Evolutionary conservation across 2,329 filamentous ascomycete species (phyloP), one percentile per base, ranked within the genome.

Genomic region (Ascochyta clinopodiicola): DNA sequence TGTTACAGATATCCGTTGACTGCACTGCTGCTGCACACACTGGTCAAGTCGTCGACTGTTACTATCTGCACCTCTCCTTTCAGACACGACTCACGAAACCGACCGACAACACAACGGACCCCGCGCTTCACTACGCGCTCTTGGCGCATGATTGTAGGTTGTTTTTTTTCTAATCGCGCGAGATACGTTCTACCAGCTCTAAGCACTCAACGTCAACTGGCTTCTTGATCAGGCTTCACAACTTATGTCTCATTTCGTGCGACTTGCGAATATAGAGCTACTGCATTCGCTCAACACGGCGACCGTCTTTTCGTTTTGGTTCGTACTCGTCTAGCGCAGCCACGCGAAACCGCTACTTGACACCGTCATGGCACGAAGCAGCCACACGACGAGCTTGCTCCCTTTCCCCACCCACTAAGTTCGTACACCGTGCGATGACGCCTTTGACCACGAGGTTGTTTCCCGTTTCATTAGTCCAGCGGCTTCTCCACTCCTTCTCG

Each of bases 331-430:
- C 47, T 56, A 56, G 47, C 31, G 36, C 42, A 50, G 46, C 52
- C 52, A 56, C 42, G 21, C 46, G 42, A 56, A 51, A 51, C 52
- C 22, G 34, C 52, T 31, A 47, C 12, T 25, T 43, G 37, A 47
- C 46, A 44, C 52, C 46, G 37, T 56, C 52, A 38, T 45, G 43
- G 46, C 46, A 56, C 46, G 42, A 56, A 37, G 31, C 52, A 50
- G 42, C 42, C 31, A 46, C 19, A 24, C 31, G 37, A 31, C 31
- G 17, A 37, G 21, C 46, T 43, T 43, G 24, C 31, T 42, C 25
- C 19, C 15, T 37, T 25, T 50, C 36, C 31, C 46, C 52, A 31
- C 42, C 15, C 46, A 32, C 45, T 56, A 56, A 51, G 46, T 43
- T 43, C 37, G 21, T 21, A 34, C 12, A 44, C 31, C n/a, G 47